Base-by-base conservation (phyloP, 148 eudicot species). In the Nepenthes mirabilis region DNA sequence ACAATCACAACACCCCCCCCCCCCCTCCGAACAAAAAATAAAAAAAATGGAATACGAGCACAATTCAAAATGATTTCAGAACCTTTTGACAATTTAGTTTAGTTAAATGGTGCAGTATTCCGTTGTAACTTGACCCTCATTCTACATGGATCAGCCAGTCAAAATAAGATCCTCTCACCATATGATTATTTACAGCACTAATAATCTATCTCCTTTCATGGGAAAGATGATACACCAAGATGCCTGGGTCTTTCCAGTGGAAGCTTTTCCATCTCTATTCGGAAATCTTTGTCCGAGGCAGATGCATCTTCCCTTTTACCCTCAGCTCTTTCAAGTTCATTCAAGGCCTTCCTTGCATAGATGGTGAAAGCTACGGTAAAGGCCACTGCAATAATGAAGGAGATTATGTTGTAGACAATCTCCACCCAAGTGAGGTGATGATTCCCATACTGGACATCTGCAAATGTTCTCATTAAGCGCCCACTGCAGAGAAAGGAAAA, bases 361-460 rank as follows among this genome's bases (percentile, higher is more conserved):
- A 87, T 37, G 10, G 97, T 88, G 71, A 91, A 91, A 55, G 76
- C 84, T 54, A 88, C 76, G 6, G 75, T 77, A 33, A 80, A 79
- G 9, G 77, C 48, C 23, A 85, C 66, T 6, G 95, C 89, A 49
- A 91, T 62, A 52, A 91, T 75, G 74, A 91, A 78, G 63, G 97
- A 91, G 48, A 88, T 77, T 33, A 81, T 55, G 51, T 91, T 88
- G 83, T 91, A 91, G 51, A 88, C 70, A 3, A 91, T 91, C 57
- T 91, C 97, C 71, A 91, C 90, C 63, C 68, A 65, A 50, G 93
- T 87, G 61, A 91, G 68, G 43, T 85, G 87, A 78, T 85, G 80
- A 64, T 84, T 79, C 60, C 89, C 82, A 50, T 87, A 91, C 64
- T 87, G 75, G n/a, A 91, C 84, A 61, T 87, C 95, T 43, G 97